These are phyloP conservation scores for Fomitopsis pulvina DNA, from an alignment of 768 basidiomycete species.

Conservation along the genomic window DNA sequence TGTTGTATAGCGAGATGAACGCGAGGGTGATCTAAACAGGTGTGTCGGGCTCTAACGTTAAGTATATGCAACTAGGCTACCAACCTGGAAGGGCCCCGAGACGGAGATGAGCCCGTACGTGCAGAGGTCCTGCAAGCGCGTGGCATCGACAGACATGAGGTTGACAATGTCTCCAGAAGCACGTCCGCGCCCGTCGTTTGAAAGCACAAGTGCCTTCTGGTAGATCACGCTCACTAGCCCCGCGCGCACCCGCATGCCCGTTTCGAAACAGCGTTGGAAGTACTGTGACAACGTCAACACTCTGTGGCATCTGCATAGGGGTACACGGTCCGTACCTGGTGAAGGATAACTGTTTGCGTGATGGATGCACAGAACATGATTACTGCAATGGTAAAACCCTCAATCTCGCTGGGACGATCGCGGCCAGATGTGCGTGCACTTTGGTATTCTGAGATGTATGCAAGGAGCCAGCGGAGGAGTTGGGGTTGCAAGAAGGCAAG, in stretches of 20 bases:
- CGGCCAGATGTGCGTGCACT: slow-evolving; percentile 27
- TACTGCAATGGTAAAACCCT: slow-evolving; percentile 72
- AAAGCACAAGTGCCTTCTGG: slow-evolving; percentile 77
- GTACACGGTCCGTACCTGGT: slow-evolving; percentile 49
- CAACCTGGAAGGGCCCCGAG: slow-evolving; percentile 76
- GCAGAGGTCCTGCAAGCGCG: slow-evolving; percentile 72
- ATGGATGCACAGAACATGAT: slow-evolving; percentile 79
- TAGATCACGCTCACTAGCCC: slow-evolving; percentile 86
- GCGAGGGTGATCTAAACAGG: slow-evolving; percentile 67
- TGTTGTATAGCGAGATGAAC: slow-evolving; percentile 82
- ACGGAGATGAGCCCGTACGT: slow-evolving; percentile 79
- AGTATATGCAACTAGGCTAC: slow-evolving; percentile 1
- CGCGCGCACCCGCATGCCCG: slow-evolving; percentile 90
- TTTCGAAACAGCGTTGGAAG: slow-evolving; percentile 77
- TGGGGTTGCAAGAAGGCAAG: slow-evolving; percentile 86
- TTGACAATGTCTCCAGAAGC: slow-evolving; percentile 93
- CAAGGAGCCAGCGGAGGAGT: slow-evolving; percentile 69
- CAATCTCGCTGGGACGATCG: slow-evolving; percentile 31
- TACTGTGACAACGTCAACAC: slow-evolving; percentile 41
- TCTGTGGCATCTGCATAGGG: too few relatives aligned
- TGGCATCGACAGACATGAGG: slow-evolving; percentile 84
- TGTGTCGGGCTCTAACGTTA: background rate
- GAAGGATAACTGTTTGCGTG: slow-evolving; percentile 71
- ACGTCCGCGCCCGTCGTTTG: slow-evolving; percentile 76
- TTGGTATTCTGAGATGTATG: slow-evolving; percentile 80